These are phyloP conservation scores for Tetracladium maxilliforme DNA, from an alignment of 2,329 filamentous ascomycete species.

Conservation along the genomic window DNA sequence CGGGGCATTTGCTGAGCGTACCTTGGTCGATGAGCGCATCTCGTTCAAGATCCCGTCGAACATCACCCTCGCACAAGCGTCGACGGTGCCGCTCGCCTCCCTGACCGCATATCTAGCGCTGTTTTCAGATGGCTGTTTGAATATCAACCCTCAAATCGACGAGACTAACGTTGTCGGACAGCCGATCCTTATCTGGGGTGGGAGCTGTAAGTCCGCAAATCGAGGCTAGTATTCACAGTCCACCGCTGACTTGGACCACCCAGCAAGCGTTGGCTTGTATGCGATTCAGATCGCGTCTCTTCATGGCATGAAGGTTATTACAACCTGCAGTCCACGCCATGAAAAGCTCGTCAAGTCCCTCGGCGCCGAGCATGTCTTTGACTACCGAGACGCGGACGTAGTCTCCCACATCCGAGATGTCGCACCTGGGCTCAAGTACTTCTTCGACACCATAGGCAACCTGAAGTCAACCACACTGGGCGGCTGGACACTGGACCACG, in stretches of 20 bases:
- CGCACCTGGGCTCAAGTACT: constrained; percentile 16
- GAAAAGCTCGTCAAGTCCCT: constrained; percentile 15
- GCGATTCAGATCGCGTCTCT: constrained; percentile 18
- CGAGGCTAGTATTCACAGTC: constrained; percentile 3
- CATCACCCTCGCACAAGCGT: constrained; percentile 15
- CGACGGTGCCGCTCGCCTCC: constrained; percentile 22
- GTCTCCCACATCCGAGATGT: constrained; percentile 18
- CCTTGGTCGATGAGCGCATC: constrained; percentile 22
- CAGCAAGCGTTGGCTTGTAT: constrained; percentile 21
- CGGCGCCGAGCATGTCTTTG: constrained; percentile 19
- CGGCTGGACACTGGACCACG: constrained; percentile 13
- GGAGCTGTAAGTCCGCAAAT: constrained; percentile 18
- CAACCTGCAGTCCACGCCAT: constrained; percentile 19
- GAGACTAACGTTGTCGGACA: too few species aligned
- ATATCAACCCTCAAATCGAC: constrained; percentile 9
- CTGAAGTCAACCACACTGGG: constrained; percentile 15
- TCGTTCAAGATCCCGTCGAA: constrained; percentile 20
- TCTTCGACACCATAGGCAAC: constrained; percentile 26
- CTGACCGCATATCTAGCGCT: constrained; percentile 22
- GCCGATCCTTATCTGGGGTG: constrained; percentile 26
- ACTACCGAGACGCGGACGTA: constrained; percentile 22
- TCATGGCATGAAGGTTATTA: constrained; percentile 16
- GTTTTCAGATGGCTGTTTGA: constrained; percentile 20
- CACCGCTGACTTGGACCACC: too few species aligned
- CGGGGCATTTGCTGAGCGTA: constrained; percentile 23